Conservation (phyloP, 2,329 filamentous ascomycete species). For the Cyanodermella asteris region DNA sequence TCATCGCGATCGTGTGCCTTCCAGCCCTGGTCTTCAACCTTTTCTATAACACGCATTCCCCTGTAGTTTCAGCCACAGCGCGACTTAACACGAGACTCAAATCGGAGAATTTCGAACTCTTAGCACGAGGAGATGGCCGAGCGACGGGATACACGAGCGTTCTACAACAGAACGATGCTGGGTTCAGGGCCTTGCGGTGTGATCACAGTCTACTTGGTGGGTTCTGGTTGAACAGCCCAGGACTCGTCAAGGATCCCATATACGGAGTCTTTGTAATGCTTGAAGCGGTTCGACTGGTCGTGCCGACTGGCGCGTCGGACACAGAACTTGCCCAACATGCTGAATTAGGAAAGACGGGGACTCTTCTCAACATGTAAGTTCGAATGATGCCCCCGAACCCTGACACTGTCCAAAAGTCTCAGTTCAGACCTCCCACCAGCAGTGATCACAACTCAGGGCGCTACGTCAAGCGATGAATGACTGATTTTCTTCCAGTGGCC, state of each 20-base stretch:
- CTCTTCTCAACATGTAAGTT: no score
- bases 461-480: no score
- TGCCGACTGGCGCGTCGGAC: no score
- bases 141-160: constrained; percentile 88
- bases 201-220: constrained; percentile 89
- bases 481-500: constrained; percentile 34
- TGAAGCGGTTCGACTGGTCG: constrained; percentile 67
- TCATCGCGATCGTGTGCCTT: no score
- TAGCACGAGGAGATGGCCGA: constrained; percentile 68
- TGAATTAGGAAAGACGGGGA: no score
- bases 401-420: no score
- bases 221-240: constrained; percentile 46
- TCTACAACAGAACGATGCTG: constrained; percentile 46
- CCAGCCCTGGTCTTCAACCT: no score
- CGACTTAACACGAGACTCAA: constrained; percentile 45
- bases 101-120: constrained; percentile 45
- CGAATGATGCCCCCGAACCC: no score
- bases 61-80: constrained; percentile 35
- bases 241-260: constrained; percentile 57
- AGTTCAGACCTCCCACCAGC: no score
- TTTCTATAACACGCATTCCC: constrained; percentile 57
- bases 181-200: constrained; percentile 68
- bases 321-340: no score
- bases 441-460: no score
- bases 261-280: constrained; percentile 94